Percentiles rank a stretch among this genome's conserved stretches.
Conservation (phyloP, 2,329 filamentous ascomycete species). For the Samsoniella hepiali region DNA sequence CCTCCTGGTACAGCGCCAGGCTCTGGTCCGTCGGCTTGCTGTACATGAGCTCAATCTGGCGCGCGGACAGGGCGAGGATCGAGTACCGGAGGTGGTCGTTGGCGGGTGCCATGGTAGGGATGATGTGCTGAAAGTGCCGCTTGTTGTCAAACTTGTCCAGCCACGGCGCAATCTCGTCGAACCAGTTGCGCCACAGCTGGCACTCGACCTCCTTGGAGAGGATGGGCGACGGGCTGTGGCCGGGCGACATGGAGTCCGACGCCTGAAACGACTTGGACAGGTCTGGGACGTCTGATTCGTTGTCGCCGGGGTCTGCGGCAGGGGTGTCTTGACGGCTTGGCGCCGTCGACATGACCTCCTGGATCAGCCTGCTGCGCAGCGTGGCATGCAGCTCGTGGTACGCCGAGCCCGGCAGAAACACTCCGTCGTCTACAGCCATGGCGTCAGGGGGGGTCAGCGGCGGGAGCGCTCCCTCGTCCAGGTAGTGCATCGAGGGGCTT, state of each 20-base stretch:
- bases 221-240: background rate
- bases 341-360: conserved; percentile 39
- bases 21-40: conserved; percentile 38
- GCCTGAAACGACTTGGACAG: conserved; percentile 1
- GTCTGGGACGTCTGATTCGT: conserved; percentile 7
- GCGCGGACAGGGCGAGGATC: conserved; percentile 49
- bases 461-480: conserved; percentile 21
- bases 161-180: conserved; percentile 42
- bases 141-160: conserved; percentile 53
- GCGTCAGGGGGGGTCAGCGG: conserved; percentile 32
- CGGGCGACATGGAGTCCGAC: background rate
- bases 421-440: conserved; percentile 35
- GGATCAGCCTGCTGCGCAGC: conserved; percentile 42
- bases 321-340: conserved; percentile 29
- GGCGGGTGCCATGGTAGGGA: conserved; percentile 44
- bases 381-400: conserved; percentile 46
- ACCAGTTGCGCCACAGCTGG: conserved; percentile 40
- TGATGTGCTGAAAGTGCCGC: conserved; percentile 44
- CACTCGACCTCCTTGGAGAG: conserved; percentile 31
- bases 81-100: conserved; percentile 45
- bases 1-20: conserved; percentile 48
- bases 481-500: conserved; percentile 22
- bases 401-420: conserved; percentile 45
- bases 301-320: background rate
- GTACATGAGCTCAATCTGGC: conserved; percentile 41